Percentiles rank a stretch among this genome's conserved stretches.
Evolutionary conservation across 225 moss, liverwort and hornwort genomes (phyloP).

Genomic region (Sphagnum tenellum): DNA sequence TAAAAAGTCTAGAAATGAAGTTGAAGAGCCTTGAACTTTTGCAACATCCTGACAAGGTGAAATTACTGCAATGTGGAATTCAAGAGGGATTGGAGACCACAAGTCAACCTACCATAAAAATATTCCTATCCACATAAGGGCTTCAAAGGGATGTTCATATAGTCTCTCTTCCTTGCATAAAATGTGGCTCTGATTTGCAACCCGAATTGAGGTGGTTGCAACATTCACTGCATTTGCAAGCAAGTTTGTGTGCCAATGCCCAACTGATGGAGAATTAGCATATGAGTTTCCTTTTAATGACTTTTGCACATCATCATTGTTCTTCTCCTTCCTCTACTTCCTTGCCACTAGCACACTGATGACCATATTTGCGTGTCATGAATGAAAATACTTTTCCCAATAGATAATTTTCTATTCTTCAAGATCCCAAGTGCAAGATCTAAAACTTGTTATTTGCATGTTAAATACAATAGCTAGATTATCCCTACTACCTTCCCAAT

Average conservation of each 20-base stretch:
- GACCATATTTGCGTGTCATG: too few relatives aligned
- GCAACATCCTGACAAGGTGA: conserved; percentile 23
- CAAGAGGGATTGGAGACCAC: conserved; percentile 21
- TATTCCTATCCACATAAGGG: conserved; percentile 24
- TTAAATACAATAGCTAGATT: too few relatives aligned
- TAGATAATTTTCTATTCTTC: too few relatives aligned
- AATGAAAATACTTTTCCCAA: too few relatives aligned
- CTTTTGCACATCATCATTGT: not conserved
- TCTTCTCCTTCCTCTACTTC: too few relatives aligned
- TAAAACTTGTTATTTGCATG: too few relatives aligned
- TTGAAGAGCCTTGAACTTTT: conserved; percentile 26
- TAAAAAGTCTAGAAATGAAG: conserved; percentile 30
- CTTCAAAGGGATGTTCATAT: conserved; percentile 48
- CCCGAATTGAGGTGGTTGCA: conserved; percentile 57
- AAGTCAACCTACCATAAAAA: conserved; percentile 23
- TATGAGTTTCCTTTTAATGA: conserved; percentile 15
- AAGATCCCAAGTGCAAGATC: too few relatives aligned
- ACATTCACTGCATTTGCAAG: conserved; percentile 26
- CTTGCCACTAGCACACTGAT: conserved; percentile 12
- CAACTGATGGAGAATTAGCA: too few relatives aligned
- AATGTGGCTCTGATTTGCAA: conserved; percentile 62
- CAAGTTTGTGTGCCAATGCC: too few relatives aligned
- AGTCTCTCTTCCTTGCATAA: conserved; percentile 63
- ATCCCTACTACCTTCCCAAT: too few relatives aligned
- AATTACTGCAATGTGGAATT: conserved; percentile 39